Base-by-base conservation (phyloP, 164 flowering plant genomes). In the Platanus orientalis region DNA sequence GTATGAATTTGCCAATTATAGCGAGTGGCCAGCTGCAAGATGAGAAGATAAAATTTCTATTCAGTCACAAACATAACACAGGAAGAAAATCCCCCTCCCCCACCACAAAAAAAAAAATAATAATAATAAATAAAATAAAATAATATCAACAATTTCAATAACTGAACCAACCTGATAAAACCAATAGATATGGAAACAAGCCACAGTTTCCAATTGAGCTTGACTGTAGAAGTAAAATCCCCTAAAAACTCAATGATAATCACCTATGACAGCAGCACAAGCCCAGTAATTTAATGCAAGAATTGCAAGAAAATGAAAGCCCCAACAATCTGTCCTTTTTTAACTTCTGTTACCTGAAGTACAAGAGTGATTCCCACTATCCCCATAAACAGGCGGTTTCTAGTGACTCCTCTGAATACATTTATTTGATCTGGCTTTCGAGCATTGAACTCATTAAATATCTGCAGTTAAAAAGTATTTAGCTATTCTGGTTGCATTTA, bases 371-470 rank as follows among this genome's bases (percentile, higher is more conserved):
- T 10, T 17, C 60, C 80, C 16, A 93, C 71, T 32, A 93, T 93
- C 11, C 79, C 91, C 70, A 93, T 75, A 61, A 93, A 93, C 24
- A 93, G 83, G 58, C 52, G 84, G 57, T 93, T 93, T 69, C 67
- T 87, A 1, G 84, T 74, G 16, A 93, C 70, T 24, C 98, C 98
- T 55, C 71, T 44, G 60, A 87, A 93, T 23, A 90, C 74, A 69
- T 93, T 93, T 3, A 75, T 49, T 58, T 90, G 87, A 66, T 93
- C 98, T 5, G 98, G 98, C 73, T 90, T 90, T 53, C 98, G 77
- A 25, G 98, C 96, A 79, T 93, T 93, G 63, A 91, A 84, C 66
- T 90, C 97, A 60, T 93, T 93, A 75, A 90, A 93, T 30, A 90
- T 52, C 97, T 93, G 83, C 67, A 71, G 60, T 57, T 25, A 30